These are phyloP conservation scores for Henckelia pumila DNA, from an alignment of 257 asterid species.

Conservation along the genomic window DNA sequence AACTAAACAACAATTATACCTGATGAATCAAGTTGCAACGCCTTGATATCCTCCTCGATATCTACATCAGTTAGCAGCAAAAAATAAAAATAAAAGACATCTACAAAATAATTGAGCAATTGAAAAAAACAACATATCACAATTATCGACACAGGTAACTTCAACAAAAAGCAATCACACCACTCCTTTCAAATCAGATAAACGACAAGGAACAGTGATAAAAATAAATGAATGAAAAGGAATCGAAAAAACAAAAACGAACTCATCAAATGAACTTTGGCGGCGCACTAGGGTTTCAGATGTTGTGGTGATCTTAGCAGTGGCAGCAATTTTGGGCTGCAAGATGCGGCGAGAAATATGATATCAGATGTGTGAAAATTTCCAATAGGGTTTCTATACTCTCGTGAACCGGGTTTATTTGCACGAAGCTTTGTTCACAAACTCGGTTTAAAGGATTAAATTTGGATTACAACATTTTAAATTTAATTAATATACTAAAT, in stretches of 20 bases:
- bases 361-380: too few relatives aligned
- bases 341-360: too few relatives aligned
- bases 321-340: too few relatives aligned
- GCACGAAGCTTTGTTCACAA: too few relatives aligned
- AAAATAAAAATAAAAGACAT: neutral
- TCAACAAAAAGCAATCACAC: neutral
- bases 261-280: neutral
- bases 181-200: neutral
- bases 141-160: neutral
- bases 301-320: too few relatives aligned
- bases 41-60: conserved; percentile 87
- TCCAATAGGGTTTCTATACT: too few relatives aligned
- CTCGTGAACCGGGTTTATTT: too few relatives aligned
- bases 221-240: neutral
- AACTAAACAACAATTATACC: conserved; percentile 35
- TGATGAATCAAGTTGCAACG: conserved; percentile 83
- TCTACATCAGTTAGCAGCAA: conserved; percentile 32
- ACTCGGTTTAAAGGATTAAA: too few relatives aligned
- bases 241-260: neutral
- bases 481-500: too few relatives aligned
- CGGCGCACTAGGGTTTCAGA: too few relatives aligned
- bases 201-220: neutral
- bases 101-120: neutral
- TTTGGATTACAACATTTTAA: too few relatives aligned
- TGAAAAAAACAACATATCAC: neutral